Percentiles rank a stretch among this genome's conserved stretches.
phyloP scores from a whole-genome alignment of 257 asterid genomes.

The Plantago major region DNA sequence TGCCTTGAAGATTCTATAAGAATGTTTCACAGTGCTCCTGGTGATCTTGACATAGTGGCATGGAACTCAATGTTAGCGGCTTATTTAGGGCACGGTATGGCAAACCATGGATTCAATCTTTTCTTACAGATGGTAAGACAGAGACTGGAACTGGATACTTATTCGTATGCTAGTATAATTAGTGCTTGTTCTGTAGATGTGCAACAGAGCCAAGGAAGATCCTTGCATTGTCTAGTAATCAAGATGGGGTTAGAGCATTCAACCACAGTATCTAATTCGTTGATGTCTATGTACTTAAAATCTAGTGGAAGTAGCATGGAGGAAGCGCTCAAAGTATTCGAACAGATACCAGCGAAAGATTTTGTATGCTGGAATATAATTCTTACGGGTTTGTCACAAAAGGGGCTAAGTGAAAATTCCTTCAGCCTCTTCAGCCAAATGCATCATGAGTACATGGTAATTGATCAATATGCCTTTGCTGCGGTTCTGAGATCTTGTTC shows the following conservation, averaged over 20 bases:
- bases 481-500: constrained; percentile 76
- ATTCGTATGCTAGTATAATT: constrained; percentile 58
- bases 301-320: constrained; percentile 39
- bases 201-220: constrained; percentile 36
- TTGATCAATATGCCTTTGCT: constrained; percentile 72
- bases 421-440: constrained; percentile 49
- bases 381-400: constrained; percentile 74
- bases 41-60: constrained; percentile 57
- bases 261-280: constrained; percentile 54
- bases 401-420: constrained; percentile 59
- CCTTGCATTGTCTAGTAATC: constrained; percentile 64
- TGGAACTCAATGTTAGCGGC: constrained; percentile 90
- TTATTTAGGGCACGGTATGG: constrained; percentile 42
- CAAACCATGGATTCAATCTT: constrained; percentile 40
- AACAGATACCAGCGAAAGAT: constrained; percentile 41
- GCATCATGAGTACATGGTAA: constrained; percentile 38
- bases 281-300: constrained; percentile 66
- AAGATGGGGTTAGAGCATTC: constrained; percentile 64
- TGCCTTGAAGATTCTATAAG: constrained; percentile 42
- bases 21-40: constrained; percentile 46
- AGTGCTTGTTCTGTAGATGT: constrained; percentile 48
- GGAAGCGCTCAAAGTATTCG: constrained; percentile 51
- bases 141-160: constrained; percentile 53
- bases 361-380: constrained; percentile 74
- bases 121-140: constrained; percentile 58